Evolutionary conservation across 2,329 filamentous ascomycete genomes (phyloP).

Genomic region (Apiospora malaysiana): DNA sequence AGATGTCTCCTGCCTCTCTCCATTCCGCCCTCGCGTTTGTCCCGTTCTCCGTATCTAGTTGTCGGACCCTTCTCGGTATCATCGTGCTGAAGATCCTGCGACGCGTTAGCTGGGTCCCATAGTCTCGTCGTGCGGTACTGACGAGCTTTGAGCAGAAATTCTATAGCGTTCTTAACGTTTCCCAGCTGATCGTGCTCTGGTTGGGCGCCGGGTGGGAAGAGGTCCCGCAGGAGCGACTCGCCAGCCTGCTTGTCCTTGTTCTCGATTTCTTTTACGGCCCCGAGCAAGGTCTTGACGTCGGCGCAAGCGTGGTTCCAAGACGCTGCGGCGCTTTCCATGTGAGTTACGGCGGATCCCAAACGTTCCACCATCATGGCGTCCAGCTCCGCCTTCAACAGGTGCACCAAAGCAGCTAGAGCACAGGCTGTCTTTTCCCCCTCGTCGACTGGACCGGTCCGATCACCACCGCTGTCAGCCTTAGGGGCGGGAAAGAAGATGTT

Average conservation of each 20-base stretch:
- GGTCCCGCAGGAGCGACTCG: not conserved
- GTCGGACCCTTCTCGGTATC: not conserved
- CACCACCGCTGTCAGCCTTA: not conserved
- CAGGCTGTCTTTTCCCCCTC: not conserved
- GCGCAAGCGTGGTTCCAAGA: not conserved
- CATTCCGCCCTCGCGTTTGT: not conserved
- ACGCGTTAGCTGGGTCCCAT: not conserved
- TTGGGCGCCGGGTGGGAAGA: not conserved
- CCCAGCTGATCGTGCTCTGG: not conserved
- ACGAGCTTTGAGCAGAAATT: not conserved
- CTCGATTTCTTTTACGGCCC: not conserved
- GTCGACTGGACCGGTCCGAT: not conserved
- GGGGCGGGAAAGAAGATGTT: not conserved
- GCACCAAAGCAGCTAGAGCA: not conserved
- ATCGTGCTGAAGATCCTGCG: not conserved
- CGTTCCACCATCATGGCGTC: not conserved
- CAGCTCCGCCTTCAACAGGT: not conserved
- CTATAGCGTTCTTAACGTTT: not conserved
- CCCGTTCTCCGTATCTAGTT: not conserved
- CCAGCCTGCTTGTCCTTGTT: not conserved
- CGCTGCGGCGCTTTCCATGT: not conserved
- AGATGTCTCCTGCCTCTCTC: not conserved
- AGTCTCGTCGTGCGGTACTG: not conserved
- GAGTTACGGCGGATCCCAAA: not conserved
- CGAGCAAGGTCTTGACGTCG: not conserved